Evolutionary conservation across 768 basidiomycete genomes (phyloP).

Genomic region (Mycena alexandri): DNA sequence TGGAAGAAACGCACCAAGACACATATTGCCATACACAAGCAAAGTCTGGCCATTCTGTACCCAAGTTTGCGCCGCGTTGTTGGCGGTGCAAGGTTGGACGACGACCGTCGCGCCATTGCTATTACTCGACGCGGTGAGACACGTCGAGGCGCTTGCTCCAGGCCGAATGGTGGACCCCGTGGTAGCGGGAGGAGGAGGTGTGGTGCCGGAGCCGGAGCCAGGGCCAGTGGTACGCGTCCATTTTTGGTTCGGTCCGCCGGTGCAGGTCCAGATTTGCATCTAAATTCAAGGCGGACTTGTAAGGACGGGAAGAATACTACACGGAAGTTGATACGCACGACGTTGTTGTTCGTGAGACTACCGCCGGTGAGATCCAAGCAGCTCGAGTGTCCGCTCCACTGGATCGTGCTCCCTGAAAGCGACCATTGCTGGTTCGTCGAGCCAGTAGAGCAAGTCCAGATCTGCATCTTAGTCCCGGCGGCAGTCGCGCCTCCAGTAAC

Average conservation of each 20-base stretch:
- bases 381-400: slow-evolving; percentile 1
- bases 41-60: slow-evolving; percentile 15
- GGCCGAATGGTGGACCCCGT: slow-evolving; percentile 7
- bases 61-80: slow-evolving; percentile 20
- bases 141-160: slow-evolving; percentile 24
- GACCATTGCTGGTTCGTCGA: slow-evolving; percentile 7
- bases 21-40: slow-evolving; percentile 32
- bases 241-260: slow-evolving; percentile 36
- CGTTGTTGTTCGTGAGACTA: slow-evolving; percentile 34
- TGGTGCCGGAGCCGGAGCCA: too few species aligned
- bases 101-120: too few species aligned
- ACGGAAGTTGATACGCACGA: background rate
- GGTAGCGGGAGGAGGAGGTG: too few species aligned
- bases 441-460: background rate
- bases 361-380: slow-evolving; percentile 34
- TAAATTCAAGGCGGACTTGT: slow-evolving; percentile 15
- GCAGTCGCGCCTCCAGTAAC: slow-evolving; percentile 7
- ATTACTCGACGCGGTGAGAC: background rate
- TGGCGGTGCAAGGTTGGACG: slow-evolving; percentile 17
- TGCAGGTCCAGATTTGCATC: slow-evolving; percentile 42
- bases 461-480: background rate
- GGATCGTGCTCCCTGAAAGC: slow-evolving; percentile 1
- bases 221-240: slow-evolving; percentile 31
- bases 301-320: background rate
- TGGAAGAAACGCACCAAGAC: slow-evolving; percentile 20